phyloP scores from a whole-genome alignment of 2,329 filamentous ascomycete genomes.

The Pseudocercospora eumusae region DNA sequence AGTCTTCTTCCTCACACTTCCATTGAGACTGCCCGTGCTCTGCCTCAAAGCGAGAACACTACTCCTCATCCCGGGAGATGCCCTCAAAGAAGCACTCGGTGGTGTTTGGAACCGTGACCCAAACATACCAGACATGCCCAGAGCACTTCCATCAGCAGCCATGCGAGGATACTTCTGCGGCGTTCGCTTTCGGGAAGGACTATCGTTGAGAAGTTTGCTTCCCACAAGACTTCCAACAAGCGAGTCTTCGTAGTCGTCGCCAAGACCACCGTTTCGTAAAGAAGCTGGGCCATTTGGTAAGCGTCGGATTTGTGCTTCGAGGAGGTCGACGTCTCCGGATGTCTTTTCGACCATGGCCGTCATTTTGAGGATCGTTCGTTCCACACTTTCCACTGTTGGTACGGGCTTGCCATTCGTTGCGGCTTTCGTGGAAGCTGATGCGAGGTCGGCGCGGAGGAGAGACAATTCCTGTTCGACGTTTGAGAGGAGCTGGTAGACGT shows the following conservation, averaged over 20 bases:
- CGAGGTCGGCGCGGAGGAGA: slow-evolving; percentile 75
- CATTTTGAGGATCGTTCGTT: slow-evolving; percentile 89
- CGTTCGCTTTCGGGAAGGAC: slow-evolving; percentile 43
- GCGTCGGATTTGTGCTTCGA: slow-evolving; percentile 83
- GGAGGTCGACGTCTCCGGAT: slow-evolving; percentile 83
- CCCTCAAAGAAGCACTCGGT: slow-evolving; percentile 22
- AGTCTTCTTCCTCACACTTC: slow-evolving; percentile 37
- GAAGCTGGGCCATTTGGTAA: slow-evolving; percentile 47
- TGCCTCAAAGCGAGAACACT: slow-evolving; percentile 30
- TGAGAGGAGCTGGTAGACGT: slow-evolving; percentile 71
- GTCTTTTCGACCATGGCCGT: slow-evolving; percentile 89
- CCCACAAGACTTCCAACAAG: slow-evolving; percentile 35
- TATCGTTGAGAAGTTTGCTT: slow-evolving; percentile 33
- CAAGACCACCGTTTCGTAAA: slow-evolving; percentile 29
- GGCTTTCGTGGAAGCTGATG: slow-evolving; percentile 47
- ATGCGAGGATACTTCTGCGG: slow-evolving; percentile 33
- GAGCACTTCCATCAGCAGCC: slow-evolving; percentile 37
- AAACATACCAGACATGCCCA: slow-evolving; percentile 42
- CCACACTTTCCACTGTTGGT: slow-evolving; percentile 88
- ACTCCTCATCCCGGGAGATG: slow-evolving; percentile 33
- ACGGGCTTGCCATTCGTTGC: slow-evolving; percentile 43
- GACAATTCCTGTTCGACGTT: slow-evolving; percentile 79
- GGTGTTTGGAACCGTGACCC: slow-evolving; percentile 36
- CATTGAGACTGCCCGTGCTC: slow-evolving; percentile 35
- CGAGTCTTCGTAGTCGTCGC: slow-evolving; percentile 39